Base-by-base conservation (phyloP, 106 monocot genomes). In the Narthecium ossifragum region DNA sequence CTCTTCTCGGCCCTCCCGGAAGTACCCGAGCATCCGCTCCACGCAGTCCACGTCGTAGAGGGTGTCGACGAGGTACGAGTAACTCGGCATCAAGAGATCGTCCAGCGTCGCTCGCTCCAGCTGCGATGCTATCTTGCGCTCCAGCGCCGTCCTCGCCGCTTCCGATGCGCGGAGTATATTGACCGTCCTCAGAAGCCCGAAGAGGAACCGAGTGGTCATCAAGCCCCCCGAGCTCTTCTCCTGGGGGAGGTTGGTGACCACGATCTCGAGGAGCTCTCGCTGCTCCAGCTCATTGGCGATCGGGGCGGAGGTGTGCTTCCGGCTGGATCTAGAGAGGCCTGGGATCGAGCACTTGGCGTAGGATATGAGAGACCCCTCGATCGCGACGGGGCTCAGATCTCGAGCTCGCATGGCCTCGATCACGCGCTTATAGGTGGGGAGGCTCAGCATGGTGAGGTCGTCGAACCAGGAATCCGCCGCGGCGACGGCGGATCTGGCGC, bases 41-140 rank as follows among this genome's bases (percentile, higher is more conserved):
- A 86, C 84, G 69, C 87, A 84, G 18, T 84, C 90, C n/a, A 98
- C 86, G 64, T 90, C 96, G 70, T 98, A 98, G 62, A 98, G 78
- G 22, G 90, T 98, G 68, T 90, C 90, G 14, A 69, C 71, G 25
- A 70, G 69, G 59, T 84, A 79, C 5, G 90, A 98, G 40, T 84
- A 90, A 56, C 77, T 90, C 57, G 96, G 96, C 70, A 98, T 77
- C 61, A 98, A 62, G 10, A 98, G 76, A 51, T 98, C 96, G 67
- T 98, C 96, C 3, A 98, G 46, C 20, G 86, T 70, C 9, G 96
- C 86, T 18, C 53, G 59, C 32, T 90, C 90, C 63, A 98, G 61
- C 67, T 87, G 90, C 55, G 64, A 46, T 12, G 76, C 90, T 26
- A 98, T 86, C 78, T 81, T 83, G 50, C 73, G 55, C 76, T 90